These are phyloP conservation scores for Chalciporus chontae DNA, from an alignment of 768 basidiomycete species.

Conservation along the genomic window DNA sequence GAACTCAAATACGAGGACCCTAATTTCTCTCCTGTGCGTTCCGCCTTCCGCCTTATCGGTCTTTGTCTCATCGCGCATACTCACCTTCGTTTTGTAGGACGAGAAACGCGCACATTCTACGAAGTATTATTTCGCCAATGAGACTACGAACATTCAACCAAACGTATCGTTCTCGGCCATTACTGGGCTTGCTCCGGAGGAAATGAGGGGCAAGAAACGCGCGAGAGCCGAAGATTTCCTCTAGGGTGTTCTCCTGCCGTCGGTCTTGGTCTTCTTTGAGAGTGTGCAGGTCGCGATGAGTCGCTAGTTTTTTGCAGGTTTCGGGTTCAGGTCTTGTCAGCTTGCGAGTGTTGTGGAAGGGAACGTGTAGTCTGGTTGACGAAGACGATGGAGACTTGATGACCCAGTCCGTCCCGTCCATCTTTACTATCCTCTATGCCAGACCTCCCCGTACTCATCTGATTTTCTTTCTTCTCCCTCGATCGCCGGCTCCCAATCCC, in stretches of 20 bases:
- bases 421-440: constrained; percentile 25
- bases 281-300: constrained; percentile 27
- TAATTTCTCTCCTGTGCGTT: constrained; percentile 73
- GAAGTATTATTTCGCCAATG: constrained; percentile 57
- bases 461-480: constrained; percentile 11
- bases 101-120: constrained; percentile 67
- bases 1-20: constrained; percentile 71
- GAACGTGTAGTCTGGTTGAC: constrained; percentile 1
- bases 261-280: constrained; percentile 29
- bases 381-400: constrained; percentile 29
- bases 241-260: constrained; percentile 32
- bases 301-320: constrained; percentile 30
- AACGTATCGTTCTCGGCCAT: constrained; percentile 18
- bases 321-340: constrained; percentile 18
- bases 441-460: constrained; percentile 27
- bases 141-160: constrained; percentile 28
- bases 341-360: background rate
- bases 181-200: constrained; percentile 40
- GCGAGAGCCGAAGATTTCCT: constrained; percentile 86
- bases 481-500: constrained; percentile 14
- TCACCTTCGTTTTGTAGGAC: constrained; percentile 45
- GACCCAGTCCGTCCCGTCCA: constrained; percentile 36
- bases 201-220: constrained; percentile 76
- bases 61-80: background rate
- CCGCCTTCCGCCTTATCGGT: background rate